Percentiles rank a stretch among this genome's conserved stretches.
Conservation (phyloP, 768 basidiomycete genomes). For the Filobasidium floriforme region DNA sequence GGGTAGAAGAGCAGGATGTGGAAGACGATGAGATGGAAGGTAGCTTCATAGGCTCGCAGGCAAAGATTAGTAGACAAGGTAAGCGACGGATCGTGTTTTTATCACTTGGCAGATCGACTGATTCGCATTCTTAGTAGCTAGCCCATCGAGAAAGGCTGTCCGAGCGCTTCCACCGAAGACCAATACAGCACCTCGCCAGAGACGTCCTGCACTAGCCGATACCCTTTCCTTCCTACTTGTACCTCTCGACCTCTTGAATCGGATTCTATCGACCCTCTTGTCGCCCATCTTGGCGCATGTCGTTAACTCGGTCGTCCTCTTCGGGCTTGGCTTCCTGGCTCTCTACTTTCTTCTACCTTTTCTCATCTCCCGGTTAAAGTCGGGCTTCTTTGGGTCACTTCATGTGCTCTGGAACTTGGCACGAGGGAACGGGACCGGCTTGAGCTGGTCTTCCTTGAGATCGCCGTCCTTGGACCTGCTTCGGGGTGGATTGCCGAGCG, state of each 20-base stretch:
- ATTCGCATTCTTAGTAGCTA: not conserved
- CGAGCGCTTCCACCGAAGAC: not conserved
- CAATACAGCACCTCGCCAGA: not conserved
- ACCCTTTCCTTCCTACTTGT: conserved; percentile 6
- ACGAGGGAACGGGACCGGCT: not conserved
- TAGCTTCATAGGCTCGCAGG: not conserved
- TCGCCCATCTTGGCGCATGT: conserved; percentile 13
- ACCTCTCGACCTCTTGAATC: not conserved
- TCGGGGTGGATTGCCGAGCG: not conserved
- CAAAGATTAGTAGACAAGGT: not conserved
- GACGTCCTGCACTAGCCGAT: not conserved
- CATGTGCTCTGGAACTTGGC: not conserved
- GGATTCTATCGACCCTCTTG: not conserved
- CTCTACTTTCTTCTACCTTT: conserved; percentile 1
- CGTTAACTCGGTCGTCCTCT: conserved; percentile 12
- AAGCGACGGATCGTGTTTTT: not conserved
- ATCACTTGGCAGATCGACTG: too few species aligned
- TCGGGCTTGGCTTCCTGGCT: not conserved
- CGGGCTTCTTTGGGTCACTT: not conserved
- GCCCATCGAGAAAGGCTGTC: not conserved
- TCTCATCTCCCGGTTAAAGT: not conserved
- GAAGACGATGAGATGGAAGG: not conserved
- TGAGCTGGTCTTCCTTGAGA: not conserved
- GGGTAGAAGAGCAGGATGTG: not conserved
- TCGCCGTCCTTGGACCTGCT: too few species aligned